Conservation (phyloP, 2,329 filamentous ascomycete genomes). For the Helotiales sp. region DNA sequence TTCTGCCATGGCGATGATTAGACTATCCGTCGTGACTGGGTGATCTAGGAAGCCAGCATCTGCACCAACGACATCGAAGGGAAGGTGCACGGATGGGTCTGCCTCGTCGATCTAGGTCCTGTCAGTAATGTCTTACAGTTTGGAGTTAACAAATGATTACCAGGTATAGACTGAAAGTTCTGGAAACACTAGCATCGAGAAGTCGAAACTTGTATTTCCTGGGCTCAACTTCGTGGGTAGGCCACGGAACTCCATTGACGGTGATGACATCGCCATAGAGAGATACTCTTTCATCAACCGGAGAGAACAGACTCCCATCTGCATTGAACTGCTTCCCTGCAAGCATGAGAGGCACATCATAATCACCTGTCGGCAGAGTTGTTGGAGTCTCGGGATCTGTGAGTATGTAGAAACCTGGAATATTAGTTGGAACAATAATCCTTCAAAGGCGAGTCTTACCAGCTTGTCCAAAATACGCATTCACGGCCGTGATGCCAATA, state of each 20-base stretch:
- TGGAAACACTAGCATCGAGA: slow-evolving; percentile 13
- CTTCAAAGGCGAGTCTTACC: slow-evolving; percentile 33
- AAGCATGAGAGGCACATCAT: slow-evolving; percentile 44
- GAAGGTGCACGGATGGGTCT: slow-evolving; percentile 16
- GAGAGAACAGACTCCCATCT: slow-evolving; percentile 50
- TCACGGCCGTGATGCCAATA: slow-evolving; percentile 47
- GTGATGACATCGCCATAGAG: slow-evolving; percentile 46
- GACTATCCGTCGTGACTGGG: slow-evolving; percentile 43
- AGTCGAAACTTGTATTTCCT: slow-evolving; percentile 55
- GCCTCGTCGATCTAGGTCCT: slow-evolving; percentile 11
- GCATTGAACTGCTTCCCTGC: slow-evolving; percentile 51
- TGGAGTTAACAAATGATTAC: neutral
- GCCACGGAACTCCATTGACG: slow-evolving; percentile 61
- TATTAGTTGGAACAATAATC: neutral
- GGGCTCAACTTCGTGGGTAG: slow-evolving; percentile 56
- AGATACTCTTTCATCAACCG: slow-evolving; percentile 44
- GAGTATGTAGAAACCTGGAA: slow-evolving; percentile 48
- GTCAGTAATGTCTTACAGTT: neutral
- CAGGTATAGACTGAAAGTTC: slow-evolving; percentile 21
- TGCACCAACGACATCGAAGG: slow-evolving; percentile 49
- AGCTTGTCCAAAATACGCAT: slow-evolving; percentile 57
- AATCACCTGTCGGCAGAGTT: slow-evolving; percentile 47
- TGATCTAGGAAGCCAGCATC: slow-evolving; percentile 32
- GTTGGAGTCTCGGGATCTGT: slow-evolving; percentile 48
- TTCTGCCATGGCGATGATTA: slow-evolving; percentile 55